These are phyloP conservation scores for Cercospora zeina DNA, from an alignment of 2,329 filamentous ascomycete genomes.

Conservation along the genomic window DNA sequence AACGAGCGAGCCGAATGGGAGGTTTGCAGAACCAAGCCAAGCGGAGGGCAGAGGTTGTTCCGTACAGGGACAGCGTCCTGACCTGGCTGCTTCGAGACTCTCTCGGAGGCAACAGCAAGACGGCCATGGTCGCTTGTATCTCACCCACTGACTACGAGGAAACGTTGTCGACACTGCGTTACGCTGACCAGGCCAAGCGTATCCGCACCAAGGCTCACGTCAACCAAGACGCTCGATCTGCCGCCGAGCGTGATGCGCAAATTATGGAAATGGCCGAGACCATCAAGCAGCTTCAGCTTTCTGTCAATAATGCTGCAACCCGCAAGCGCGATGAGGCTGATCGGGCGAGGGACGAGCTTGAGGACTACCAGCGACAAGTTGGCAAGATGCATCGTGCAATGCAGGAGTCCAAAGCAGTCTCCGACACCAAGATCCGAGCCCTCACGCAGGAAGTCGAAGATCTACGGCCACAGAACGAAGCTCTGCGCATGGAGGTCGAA, in stretches of 20 bases:
- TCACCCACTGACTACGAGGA: conserved; percentile 95
- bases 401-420: conserved; percentile 88
- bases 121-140: conserved; percentile 98
- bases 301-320: conserved; percentile 57
- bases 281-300: conserved; percentile 81
- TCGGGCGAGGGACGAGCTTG: conserved; percentile 77
- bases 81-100: conserved; percentile 93
- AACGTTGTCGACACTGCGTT: conserved; percentile 90
- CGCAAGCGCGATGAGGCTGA: conserved; percentile 72
- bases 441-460: conserved; percentile 59
- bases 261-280: conserved; percentile 94
- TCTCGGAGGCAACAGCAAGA: conserved; percentile 94
- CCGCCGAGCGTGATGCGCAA: conserved; percentile 90
- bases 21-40: conserved; percentile 52
- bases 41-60: conserved; percentile 61
- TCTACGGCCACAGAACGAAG: conserved; percentile 55
- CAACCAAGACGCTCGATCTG: conserved; percentile 91
- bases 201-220: conserved; percentile 93
- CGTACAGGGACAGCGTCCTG: conserved; percentile 84
- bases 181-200: conserved; percentile 95
- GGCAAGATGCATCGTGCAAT: conserved; percentile 88
- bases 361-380: conserved; percentile 93
- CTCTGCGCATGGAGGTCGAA: conserved; percentile 71
- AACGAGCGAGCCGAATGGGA: conserved; percentile 47
- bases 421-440: conserved; percentile 89